Base-by-base conservation (phyloP, 331 rosid species). In the Malus hybrid region DNA sequence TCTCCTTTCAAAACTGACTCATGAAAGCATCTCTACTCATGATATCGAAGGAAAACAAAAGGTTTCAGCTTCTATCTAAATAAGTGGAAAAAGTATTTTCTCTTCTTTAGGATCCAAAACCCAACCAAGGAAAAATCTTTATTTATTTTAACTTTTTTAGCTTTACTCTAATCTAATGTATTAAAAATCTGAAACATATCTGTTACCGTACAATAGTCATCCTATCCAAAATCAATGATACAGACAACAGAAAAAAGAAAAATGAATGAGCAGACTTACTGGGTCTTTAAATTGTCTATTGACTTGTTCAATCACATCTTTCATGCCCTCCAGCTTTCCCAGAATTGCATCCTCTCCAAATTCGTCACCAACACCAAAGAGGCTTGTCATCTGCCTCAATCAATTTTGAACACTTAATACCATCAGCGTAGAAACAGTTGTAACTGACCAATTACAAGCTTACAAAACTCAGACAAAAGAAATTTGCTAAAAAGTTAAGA, bases 251-350 rank as follows among this genome's bases (percentile, higher is more conserved):
- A 28, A 6, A 16, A 13, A 24, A 57, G 63, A 15, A 32, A 12
- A 7, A 32, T 67, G 57, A 82, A 74, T 54, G 66, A 72, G 14
- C 33, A 74, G 33, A 81, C 90, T 85, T 90, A 95, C 99, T 7
- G 99, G 99, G 81, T 95, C 91, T 87, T 92, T 95, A 82, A 95
- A 95, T 85, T 95, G 99, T 83, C 65, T 76, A 75, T 95, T 95
- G 52, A 95, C 99, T 92, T 92, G 96, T 80, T 95, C 97, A 18
- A 95, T 92, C 46, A 95, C 91, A 69, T 95, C 97, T 82, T 83
- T 95, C 99, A 95, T 92, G 85, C 97, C 91, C 84, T 95, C 97
- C 29, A 95, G 90, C 93, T 63, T 90, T 86, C 99, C 99, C 68
- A 95, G 79, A 68, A 95, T 82, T 62, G 97, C 97, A 76, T 95